These are phyloP conservation scores for California macrophylla DNA, from an alignment of 441 rosid species.

Conservation along the genomic window DNA sequence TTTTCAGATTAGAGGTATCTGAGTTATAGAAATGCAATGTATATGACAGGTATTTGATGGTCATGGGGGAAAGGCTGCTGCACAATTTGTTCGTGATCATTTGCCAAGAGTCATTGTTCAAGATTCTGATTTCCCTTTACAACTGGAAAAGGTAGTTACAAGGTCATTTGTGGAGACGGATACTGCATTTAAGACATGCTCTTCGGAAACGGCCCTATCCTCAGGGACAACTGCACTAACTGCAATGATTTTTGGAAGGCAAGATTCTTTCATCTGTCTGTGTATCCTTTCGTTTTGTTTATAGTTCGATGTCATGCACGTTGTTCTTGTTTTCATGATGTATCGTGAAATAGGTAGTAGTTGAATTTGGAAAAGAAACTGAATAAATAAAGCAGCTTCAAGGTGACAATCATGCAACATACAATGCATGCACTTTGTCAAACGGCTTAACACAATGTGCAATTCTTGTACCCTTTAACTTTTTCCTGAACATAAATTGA, in stretches of 20 bases:
- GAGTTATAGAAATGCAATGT: neutral
- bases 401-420: too few species aligned
- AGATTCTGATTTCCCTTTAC: slow-evolving; percentile 54
- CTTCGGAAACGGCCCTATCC: slow-evolving; percentile 28
- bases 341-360: neutral
- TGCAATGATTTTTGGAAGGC: slow-evolving; percentile 72
- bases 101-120: slow-evolving; percentile 60
- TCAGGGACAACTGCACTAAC: slow-evolving; percentile 71
- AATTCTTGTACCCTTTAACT: too few species aligned
- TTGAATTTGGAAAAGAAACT: too few species aligned
- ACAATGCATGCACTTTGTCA: too few species aligned
- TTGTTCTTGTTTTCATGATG: neutral
- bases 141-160: slow-evolving; percentile 49
- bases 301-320: neutral
- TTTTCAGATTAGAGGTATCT: neutral
- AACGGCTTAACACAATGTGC: too few species aligned
- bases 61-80: slow-evolving; percentile 52
- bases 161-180: slow-evolving; percentile 57
- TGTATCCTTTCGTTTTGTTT: neutral
- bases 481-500: neutral
- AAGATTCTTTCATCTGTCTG: slow-evolving; percentile 9
- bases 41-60: slow-evolving; percentile 58
- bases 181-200: slow-evolving; percentile 42
- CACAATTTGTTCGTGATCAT: slow-evolving; percentile 54
- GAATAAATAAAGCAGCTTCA: too few species aligned